Conservation (phyloP, 2,329 filamentous ascomycete species). For the Rhynchosporium secalis region DNA sequence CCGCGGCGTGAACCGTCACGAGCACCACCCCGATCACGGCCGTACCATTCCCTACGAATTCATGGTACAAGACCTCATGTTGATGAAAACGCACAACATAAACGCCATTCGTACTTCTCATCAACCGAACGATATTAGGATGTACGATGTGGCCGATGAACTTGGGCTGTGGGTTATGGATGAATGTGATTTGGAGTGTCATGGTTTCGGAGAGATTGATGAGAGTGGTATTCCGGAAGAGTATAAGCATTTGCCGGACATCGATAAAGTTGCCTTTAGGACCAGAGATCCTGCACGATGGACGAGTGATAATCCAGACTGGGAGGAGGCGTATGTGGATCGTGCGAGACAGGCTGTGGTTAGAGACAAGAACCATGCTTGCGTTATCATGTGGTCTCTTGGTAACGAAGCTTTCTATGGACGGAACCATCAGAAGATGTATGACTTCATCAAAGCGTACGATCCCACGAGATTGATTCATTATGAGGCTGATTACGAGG, state of each 20-base stretch:
- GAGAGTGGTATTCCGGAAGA: constrained; percentile 23
- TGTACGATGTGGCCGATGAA: constrained; percentile 64
- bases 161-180: constrained; percentile 65
- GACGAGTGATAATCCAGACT: constrained; percentile 50
- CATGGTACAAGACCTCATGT: constrained; percentile 51
- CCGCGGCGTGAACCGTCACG: constrained; percentile 61
- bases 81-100: constrained; percentile 61
- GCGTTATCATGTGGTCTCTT: constrained; percentile 58
- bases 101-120: constrained; percentile 70
- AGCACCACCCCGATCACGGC: constrained; percentile 63
- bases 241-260: constrained; percentile 45
- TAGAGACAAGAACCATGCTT: constrained; percentile 57
- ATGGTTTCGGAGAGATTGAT: constrained; percentile 49
- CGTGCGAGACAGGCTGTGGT: constrained; percentile 55
- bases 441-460: constrained; percentile 51
- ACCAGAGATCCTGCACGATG: constrained; percentile 50
- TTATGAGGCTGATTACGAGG: constrained; percentile 56
- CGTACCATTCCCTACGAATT: constrained; percentile 53
- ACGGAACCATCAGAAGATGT: constrained; percentile 55
- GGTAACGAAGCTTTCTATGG: constrained; percentile 61
- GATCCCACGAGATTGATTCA: constrained; percentile 56
- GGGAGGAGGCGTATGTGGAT: constrained; percentile 55
- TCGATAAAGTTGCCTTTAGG: constrained; percentile 49
- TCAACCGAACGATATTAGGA: constrained; percentile 59
- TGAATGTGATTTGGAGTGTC: constrained; percentile 56